These are phyloP conservation scores for Fusarium proliferatum DNA, from an alignment of 2,329 filamentous ascomycete genomes.

Conservation along the genomic window DNA sequence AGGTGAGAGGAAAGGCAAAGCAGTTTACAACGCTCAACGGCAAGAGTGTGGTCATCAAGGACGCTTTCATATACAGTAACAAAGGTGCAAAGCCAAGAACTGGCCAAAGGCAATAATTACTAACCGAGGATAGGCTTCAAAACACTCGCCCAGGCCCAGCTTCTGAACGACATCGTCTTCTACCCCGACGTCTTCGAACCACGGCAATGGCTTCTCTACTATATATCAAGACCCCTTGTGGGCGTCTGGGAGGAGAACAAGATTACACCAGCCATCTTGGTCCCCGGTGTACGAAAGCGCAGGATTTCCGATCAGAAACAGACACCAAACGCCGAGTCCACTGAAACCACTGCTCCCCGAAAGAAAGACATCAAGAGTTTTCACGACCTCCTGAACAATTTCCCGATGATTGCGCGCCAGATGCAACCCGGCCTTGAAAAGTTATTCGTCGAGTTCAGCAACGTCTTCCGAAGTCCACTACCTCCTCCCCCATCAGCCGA, in stretches of 20 bases:
- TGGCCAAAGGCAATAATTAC: constrained; percentile 28
- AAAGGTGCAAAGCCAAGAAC: constrained; percentile 72
- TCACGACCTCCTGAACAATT: constrained; percentile 87
- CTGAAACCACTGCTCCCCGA: constrained; percentile 57
- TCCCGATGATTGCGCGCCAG: constrained; percentile 94
- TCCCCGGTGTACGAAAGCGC: constrained; percentile 55
- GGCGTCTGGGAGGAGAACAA: constrained; percentile 83
- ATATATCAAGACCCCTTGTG: constrained; percentile 88
- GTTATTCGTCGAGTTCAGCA: constrained; percentile 88
- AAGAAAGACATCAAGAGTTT: constrained; percentile 96
- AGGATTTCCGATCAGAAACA: constrained; percentile 53
- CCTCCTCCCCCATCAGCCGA: constrained; percentile 76
- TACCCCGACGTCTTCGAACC: constrained; percentile 90
- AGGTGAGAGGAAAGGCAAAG: constrained; percentile 91
- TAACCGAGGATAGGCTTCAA: constrained; percentile 78
- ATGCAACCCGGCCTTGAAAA: constrained; percentile 94
- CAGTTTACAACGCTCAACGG: constrained; percentile 95
- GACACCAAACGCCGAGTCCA: constrained; percentile 52
- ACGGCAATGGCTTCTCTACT: constrained; percentile 96
- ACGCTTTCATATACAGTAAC: constrained; percentile 92
- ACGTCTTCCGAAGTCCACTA: constrained; percentile 85
- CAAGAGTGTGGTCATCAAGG: constrained; percentile 92
- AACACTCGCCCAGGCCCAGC: constrained; percentile 85
- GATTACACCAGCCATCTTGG: constrained; percentile 73
- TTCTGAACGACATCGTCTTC: constrained; percentile 86